Base-by-base conservation (phyloP, 345 rosid genomes). In the Dovyalis caffra region DNA sequence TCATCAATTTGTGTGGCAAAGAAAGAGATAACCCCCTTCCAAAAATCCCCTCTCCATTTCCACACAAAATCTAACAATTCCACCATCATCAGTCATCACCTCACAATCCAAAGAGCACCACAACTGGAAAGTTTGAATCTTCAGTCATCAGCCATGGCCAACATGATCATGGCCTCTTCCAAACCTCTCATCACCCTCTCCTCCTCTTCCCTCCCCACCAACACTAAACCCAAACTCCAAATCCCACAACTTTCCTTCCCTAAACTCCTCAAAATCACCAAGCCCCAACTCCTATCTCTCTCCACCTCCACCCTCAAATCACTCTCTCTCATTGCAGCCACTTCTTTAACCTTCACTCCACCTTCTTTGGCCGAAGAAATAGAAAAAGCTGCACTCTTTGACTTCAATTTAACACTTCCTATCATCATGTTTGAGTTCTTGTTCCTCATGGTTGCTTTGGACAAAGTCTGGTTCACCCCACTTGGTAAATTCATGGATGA, bases 301-400 rank as follows among this genome's bases (percentile, higher is more conserved):
- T 70, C 86, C 28, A 72, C 88, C 70, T 35, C 87, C 43, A 71
- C 92, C 63, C 79, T 80, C 45, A 94, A 90, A 79, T 86, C 93
- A 67, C 71, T 88, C 82, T 90, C 92, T 62, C 77, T 90, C 78
- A 69, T 87, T 56, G 91, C 95, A 34, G 79, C 84, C 74, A 76
- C 89, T 14, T 76, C 84, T 11, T 58, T 81, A 0, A 69, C 88
- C 47, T 83, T 85, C 40, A 87, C 89, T n/a, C 91, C 93, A 3
- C 95, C 98, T 2, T 87, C 96, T 4, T 74, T 95, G 21, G 98
- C 99, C 3, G 98, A 16, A 23, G 96, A 90, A 51, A 84, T 91
- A 38, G 96, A 93, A 72, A 95, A 95, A 15, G 99, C 98, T 0
- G 85, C 90, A 18, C 97, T 95, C 60, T 95, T 95, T 85, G 99